Evolutionary conservation across 2,329 filamentous ascomycete species (phyloP).

Genomic region (Aschersonia sp.): DNA sequence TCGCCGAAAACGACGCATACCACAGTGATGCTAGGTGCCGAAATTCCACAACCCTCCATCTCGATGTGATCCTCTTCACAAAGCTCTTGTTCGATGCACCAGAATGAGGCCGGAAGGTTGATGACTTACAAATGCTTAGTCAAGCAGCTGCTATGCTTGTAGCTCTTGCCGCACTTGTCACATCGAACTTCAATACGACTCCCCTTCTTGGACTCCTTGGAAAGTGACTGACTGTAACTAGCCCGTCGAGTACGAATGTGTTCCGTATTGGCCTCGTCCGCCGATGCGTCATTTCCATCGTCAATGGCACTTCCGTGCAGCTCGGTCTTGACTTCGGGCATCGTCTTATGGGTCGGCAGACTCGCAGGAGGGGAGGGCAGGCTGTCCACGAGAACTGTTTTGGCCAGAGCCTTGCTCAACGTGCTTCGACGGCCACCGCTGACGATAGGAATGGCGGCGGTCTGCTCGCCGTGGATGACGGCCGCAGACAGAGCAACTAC

Average conservation of each 20-base stretch:
- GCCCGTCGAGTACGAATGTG: slow-evolving; percentile 44
- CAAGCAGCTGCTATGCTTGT: slow-evolving; percentile 99
- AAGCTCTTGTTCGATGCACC: too few relatives aligned
- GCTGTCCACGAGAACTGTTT: slow-evolving; percentile 28
- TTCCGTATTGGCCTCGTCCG: slow-evolving; percentile 36
- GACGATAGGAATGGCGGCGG: slow-evolving; percentile 41
- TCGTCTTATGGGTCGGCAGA: slow-evolving; percentile 44
- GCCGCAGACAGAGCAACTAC: slow-evolving; percentile 64
- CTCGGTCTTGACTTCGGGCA: slow-evolving; percentile 32
- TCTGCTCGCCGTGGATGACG: slow-evolving; percentile 50
- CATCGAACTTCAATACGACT: slow-evolving; percentile 81
- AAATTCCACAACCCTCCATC: too few relatives aligned
- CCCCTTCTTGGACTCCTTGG: slow-evolving; percentile 74
- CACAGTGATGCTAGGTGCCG: too few relatives aligned
- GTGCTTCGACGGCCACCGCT: slow-evolving; percentile 49
- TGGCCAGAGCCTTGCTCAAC: slow-evolving; percentile 43
- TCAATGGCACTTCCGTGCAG: slow-evolving; percentile 51
- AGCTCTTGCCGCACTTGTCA: slow-evolving; percentile 97
- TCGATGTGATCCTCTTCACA: too few relatives aligned
- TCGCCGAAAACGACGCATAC: too few relatives aligned
- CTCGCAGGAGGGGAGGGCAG: slow-evolving; percentile 53
- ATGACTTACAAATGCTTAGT: slow-evolving; percentile 98
- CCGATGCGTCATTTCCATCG: slow-evolving; percentile 47
- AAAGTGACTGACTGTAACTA: slow-evolving; percentile 75
- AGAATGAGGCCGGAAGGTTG: slow-evolving; percentile 18